Base-by-base conservation (phyloP, 306 rosid species). In the Cucurbita pepo region DNA sequence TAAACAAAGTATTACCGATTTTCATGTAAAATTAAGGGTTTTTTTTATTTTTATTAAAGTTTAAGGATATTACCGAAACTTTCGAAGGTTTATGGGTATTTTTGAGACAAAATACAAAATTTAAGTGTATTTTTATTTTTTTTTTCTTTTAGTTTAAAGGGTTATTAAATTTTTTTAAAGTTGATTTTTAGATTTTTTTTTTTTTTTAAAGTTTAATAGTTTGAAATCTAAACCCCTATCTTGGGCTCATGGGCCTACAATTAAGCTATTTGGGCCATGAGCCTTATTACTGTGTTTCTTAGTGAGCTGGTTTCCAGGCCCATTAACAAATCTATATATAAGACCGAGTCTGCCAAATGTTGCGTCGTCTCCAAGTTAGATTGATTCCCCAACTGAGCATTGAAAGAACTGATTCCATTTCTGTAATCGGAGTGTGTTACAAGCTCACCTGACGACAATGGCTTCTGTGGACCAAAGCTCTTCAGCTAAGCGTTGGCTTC, bases 401-500 rank as follows among this genome's bases (percentile, higher is more conserved):
- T 56, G 3, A 12, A 34, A 8, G 14, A 50, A 14, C 3, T 14
- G 54, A 50, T 10, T 56, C 74, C 53, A 50, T 62, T 63, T 54
- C 79, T 22, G 12, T 21, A 34, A 54, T 10, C 43, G 45, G 1
- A 25, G 73, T 19, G 25, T 69, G 14, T 1, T 30, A 55, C 41
- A 53, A 55, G 50, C 52, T 45, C 18, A 47, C 54, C 38, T 14
- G 60, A 19, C 48, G 13, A 56, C 37, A 45, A 89, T 95, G 97
- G 87, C 95, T 81, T 55, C 90, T 19, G 18, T 72, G 6, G 81
- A 81, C 76, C 89, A 73, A 78, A 77, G 76, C 11, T 71, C 90
- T 62, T 45, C 85, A 53, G 81, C 87, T 0, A 95, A 95, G 80
- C 88, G 87, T 38, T 95, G 99, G 99, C 99, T 95, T 91, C 99